phyloP scores from a whole-genome alignment of 768 basidiomycete species.

The Hortiboletus flavorubellus region DNA sequence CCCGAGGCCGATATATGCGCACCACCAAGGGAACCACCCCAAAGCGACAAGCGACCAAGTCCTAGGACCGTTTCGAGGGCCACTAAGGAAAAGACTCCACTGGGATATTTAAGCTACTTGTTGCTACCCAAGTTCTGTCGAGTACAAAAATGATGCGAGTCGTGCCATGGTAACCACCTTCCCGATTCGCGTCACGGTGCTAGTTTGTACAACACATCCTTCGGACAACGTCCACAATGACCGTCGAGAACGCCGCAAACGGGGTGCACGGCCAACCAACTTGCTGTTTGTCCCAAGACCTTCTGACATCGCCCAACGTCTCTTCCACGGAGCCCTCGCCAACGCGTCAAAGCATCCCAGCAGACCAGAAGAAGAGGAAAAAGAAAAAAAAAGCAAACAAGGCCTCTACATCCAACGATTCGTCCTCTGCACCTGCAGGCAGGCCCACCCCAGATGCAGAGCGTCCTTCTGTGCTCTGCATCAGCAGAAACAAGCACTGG shows the following conservation, averaged over 20 bases:
- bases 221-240: slow-evolving; percentile 3
- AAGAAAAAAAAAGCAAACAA: slow-evolving; percentile 56
- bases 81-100: no score
- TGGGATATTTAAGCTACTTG: neutral
- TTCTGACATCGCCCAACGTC: neutral
- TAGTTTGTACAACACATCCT: neutral
- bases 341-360: neutral
- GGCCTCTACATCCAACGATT: slow-evolving; percentile 24
- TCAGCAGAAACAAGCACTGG: slow-evolving; percentile 94
- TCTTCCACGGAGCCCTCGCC: slow-evolving; percentile 23
- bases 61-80: neutral
- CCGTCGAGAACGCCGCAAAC: neutral
- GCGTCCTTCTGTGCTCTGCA: slow-evolving; percentile 69
- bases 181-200: slow-evolving; percentile 8
- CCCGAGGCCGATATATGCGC: neutral
- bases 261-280: neutral
- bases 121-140: neutral
- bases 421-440: slow-evolving; percentile 14
- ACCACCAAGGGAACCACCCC: no score
- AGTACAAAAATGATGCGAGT: neutral
- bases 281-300: neutral
- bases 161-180: slow-evolving; percentile 13
- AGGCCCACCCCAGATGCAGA: slow-evolving; percentile 39
- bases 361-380: slow-evolving; percentile 65
- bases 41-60: neutral